Conservation (phyloP, 345 rosid species). For the Bruguiera sexangula region DNA sequence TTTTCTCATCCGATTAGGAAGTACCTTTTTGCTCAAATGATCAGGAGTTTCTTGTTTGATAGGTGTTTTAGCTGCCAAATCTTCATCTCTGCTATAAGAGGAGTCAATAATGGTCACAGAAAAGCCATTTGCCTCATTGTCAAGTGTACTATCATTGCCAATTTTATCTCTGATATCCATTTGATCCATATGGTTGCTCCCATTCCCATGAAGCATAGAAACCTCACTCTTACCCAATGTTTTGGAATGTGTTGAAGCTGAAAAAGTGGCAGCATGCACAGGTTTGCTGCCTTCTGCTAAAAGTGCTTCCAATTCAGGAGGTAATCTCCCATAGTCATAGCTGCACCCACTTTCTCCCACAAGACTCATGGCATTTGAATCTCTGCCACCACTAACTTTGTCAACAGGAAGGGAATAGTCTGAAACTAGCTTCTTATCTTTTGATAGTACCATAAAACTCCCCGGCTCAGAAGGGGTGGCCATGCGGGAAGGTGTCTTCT, state of each 20-base stretch:
- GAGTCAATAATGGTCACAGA: constrained; percentile 13
- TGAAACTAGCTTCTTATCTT: constrained; percentile 41
- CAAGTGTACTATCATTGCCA: constrained; percentile 20
- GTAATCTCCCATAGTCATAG: constrained; percentile 64
- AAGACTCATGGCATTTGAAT: constrained; percentile 86
- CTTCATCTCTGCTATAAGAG: constrained; percentile 13
- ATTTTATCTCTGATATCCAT: constrained; percentile 19
- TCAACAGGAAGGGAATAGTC: constrained; percentile 30
- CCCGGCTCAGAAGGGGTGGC: constrained; percentile 44
- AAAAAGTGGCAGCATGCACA: constrained; percentile 19
- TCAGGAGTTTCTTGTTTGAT: constrained; percentile 19
- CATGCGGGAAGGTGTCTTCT: constrained; percentile 48
- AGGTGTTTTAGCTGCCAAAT: constrained; percentile 5
- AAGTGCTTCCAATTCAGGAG: constrained; percentile 71
- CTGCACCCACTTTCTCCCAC: constrained; percentile 55
- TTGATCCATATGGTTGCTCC: constrained; percentile 14
- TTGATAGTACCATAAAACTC: constrained; percentile 57
- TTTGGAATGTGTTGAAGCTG: constrained; percentile 20
- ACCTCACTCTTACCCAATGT: constrained; percentile 19
- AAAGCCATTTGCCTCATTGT: constrained; percentile 27
- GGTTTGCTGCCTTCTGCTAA: constrained; percentile 51
- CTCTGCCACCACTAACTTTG: constrained; percentile 56
- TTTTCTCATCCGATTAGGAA: not conserved
- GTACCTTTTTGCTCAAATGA: constrained; percentile 14
- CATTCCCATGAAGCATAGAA: constrained; percentile 21